Evolutionary conservation across 768 basidiomycete genomes (phyloP), one percentile per base, ranked within the genome.

Genomic region (Dacryopinax primogenitus): DNA sequence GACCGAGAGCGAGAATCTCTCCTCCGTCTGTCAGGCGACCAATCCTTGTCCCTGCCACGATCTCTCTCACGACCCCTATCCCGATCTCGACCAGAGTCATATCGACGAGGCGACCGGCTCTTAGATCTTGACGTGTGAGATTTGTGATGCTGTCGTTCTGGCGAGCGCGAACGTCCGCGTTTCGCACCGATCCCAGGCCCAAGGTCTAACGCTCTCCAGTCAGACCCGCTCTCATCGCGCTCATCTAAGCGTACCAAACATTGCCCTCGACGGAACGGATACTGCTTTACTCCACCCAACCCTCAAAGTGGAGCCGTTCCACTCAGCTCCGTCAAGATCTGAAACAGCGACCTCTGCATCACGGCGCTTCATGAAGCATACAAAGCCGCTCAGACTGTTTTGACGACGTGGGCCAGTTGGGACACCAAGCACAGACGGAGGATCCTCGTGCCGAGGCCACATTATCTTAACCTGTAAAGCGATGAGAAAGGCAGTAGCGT

Each of bases 201-300:
- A 15, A 58, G 51, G 32, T 58, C 51, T 58, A 18, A 28, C 26
- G 36, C 36, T 9, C 45, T 47, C 45, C 12, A 3, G 30, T 58
- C 51, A 58, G 26, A 3, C 0, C 13, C 12, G 33, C 28, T 63
- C 33, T 34, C 15, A 6, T 7, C 26, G 21, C 12, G 13, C 26
- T 18, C 34, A 9, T 7, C 3, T 18, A 0, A 23, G 39, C 78
- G 70, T 67, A 96, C 95, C 84, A 77, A 90, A 97, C 1, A 75
- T 67, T 7, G 80, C 73, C 73, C 86, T 87, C 0, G 81, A 77
- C 33, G 88, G 91, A 47, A 96, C 78, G 16, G 92, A 88, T 4
- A 98, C 90, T 1, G 94, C 90, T 76, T 98, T 98, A 72, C 95
- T 95, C 94, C 95, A 99, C 15, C 92, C 92, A 3, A 94, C 91